Conservation (phyloP, 345 rosid genomes). For the Eucalyptus fibrosa region DNA sequence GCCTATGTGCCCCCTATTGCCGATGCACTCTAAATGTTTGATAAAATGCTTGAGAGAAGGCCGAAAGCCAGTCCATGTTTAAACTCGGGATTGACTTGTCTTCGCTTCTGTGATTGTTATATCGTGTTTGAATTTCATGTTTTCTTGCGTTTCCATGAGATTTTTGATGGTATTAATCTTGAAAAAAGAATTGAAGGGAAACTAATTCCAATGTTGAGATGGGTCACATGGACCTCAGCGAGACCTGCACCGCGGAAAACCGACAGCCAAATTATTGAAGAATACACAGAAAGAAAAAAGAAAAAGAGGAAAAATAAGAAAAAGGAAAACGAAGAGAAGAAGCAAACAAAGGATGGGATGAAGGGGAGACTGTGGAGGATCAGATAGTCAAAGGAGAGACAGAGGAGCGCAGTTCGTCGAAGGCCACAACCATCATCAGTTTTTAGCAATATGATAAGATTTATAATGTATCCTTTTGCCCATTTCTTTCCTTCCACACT, state of each 20-base stretch:
- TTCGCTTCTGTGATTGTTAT: no score
- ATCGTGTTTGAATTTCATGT: no score
- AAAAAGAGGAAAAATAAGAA: no score
- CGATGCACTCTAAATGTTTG: no score
- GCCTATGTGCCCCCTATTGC: no score
- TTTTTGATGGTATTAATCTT: no score
- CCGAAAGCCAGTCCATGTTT: no score
- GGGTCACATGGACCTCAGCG: neutral
- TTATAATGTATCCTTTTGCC: no score
- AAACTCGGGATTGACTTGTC: no score
- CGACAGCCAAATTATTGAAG: neutral
- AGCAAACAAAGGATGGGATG: neutral
- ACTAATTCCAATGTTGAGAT: neutral
- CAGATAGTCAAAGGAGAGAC: neutral
- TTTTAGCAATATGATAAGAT: neutral
- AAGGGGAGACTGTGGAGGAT: neutral
- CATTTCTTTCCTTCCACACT: constrained; percentile 3
- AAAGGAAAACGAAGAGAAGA: neutral
- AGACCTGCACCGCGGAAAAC: neutral
- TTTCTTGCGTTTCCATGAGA: no score
- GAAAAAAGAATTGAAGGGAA: no score
- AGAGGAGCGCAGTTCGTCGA: neutral
- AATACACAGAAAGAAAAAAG: neutral
- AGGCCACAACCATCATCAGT: neutral
- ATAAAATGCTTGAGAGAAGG: no score